Percentiles rank a stretch among this genome's conserved stretches.
phyloP scores from a whole-genome alignment of 352 stramenopile species.

The Phytophthora melonis region DNA sequence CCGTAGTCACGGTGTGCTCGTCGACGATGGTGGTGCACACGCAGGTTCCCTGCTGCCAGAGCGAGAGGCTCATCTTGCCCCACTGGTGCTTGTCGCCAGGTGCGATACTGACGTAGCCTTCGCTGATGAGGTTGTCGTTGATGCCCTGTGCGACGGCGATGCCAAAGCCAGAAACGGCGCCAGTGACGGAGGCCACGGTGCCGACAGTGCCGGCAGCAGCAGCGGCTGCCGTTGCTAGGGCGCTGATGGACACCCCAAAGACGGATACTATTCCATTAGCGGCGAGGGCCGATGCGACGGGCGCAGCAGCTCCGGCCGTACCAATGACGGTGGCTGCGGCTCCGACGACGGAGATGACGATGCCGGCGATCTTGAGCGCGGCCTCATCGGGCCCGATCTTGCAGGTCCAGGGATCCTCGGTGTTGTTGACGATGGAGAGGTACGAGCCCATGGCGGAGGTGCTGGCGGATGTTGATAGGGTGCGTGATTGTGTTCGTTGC shows the following conservation, averaged over 20 bases:
- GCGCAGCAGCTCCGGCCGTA: slow-evolving; percentile 41
- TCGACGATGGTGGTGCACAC: slow-evolving; percentile 52
- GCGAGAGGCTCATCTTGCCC: slow-evolving; percentile 54
- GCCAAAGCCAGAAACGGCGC: slow-evolving; percentile 44
- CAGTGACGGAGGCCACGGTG: slow-evolving; percentile 29
- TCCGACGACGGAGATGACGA: slow-evolving; percentile 38
- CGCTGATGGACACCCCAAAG: slow-evolving; percentile 41
- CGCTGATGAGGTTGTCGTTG: slow-evolving; percentile 42
- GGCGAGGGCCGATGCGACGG: slow-evolving; percentile 33
- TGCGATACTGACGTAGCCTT: slow-evolving; percentile 45
- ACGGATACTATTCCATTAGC: slow-evolving; percentile 43
- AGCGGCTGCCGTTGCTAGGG: slow-evolving; percentile 26
- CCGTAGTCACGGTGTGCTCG: slow-evolving; percentile 44
- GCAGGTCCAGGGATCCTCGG: slow-evolving; percentile 44
- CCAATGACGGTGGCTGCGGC: slow-evolving; percentile 35
- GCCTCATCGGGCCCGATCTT: slow-evolving; percentile 51
- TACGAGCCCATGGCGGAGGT: slow-evolving; percentile 50
- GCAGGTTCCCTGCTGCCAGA: slow-evolving; percentile 60
- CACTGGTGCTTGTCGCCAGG: slow-evolving; percentile 42
- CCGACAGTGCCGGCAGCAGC: slow-evolving; percentile 27
- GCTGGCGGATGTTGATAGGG: slow-evolving; percentile 1
- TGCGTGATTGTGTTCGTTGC: background rate
- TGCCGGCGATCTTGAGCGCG: slow-evolving; percentile 5
- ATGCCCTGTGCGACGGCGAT: slow-evolving; percentile 48
- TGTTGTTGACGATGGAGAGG: slow-evolving; percentile 62